Base-by-base conservation (phyloP, 495 filamentous ascomycete genomes). In the Parathielavia appendiculata region DNA sequence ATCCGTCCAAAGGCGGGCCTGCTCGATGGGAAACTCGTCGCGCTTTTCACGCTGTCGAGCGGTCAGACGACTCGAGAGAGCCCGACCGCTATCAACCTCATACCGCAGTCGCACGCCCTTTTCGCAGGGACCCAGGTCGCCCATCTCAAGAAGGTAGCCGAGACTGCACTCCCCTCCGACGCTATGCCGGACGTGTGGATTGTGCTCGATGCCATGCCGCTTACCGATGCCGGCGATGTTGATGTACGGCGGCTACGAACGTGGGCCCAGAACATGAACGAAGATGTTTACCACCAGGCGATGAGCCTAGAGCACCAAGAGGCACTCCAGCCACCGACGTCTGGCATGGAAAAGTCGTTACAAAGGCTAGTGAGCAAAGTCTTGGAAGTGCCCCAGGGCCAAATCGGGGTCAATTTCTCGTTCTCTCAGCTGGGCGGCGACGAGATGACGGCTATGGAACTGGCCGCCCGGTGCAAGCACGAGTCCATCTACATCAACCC, bases 191-290 rank as follows among this genome's bases (percentile, higher is more conserved):
- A 65, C 44, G 45, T 74, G 4, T 79, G 75, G 75, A 66, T 77
- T 32, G 69, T 71, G 8, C 54, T 79, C 61, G 73, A 77, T 47
- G 65, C 51, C 13, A 78, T 79, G 71, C 76, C 76, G 6, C n/a
- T 73, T 3, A 73, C 69, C 26, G 68, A 71, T 0, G 44, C 65
- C 2, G 73, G 71, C 38, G 68, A 75, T 23, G 44, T 70, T 47
- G 70, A 79, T 54, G 63, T 71, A 39, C 74, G 76, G 34, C 71
- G 71, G 41, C 38, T 79, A 48, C 75, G 75, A 23, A 79, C 76
- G 0, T 79, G 76, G 76, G 69, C 68, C 9, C 76, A 79, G 58
- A 79, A 79, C 51, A 72, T 73, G 36, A 78, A 78, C 49, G 70
- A 78, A 20, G 69, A 75, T 43, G 46, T 74, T 17, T 67, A 75